These are phyloP conservation scores for Ophiostoma populinum DNA, from an alignment of 2,329 filamentous ascomycete genomes.

Conservation along the genomic window DNA sequence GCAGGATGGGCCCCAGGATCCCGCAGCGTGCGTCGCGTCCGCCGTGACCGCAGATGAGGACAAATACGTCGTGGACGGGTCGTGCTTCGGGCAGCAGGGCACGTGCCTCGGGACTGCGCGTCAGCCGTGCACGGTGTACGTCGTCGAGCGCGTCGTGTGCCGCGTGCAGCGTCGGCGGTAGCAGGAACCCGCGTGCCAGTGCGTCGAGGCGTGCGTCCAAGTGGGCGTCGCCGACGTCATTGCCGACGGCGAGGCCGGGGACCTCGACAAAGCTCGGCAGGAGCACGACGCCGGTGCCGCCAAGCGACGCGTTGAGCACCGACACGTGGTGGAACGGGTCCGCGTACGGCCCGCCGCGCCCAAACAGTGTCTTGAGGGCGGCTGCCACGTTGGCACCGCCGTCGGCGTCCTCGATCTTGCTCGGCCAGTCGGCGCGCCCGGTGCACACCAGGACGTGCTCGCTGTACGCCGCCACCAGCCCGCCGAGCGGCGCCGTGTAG, in stretches of 20 bases:
- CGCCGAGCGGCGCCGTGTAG: slow-evolving; percentile 48
- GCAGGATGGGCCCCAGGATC: slow-evolving; percentile 55
- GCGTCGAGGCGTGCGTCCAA: too few relatives aligned
- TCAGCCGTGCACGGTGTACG: slow-evolving; percentile 34
- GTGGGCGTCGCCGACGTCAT: slow-evolving; percentile 35
- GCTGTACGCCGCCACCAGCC: slow-evolving; percentile 59
- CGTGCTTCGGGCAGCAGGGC: slow-evolving; percentile 36
- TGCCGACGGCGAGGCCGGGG: slow-evolving; percentile 46
- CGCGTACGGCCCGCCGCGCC: slow-evolving; percentile 41
- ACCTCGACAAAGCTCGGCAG: slow-evolving; percentile 75
- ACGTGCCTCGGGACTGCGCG: slow-evolving; percentile 33
- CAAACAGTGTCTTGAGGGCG: slow-evolving; percentile 53
- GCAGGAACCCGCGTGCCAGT: slow-evolving; percentile 48
- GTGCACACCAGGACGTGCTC: slow-evolving; percentile 77
- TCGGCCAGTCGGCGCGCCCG: slow-evolving; percentile 63
- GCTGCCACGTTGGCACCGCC: slow-evolving; percentile 48
- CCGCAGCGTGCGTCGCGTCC: slow-evolving; percentile 72
- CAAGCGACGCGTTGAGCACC: slow-evolving; percentile 59
- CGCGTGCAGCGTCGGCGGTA: slow-evolving; percentile 44
- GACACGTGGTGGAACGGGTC: slow-evolving; percentile 68
- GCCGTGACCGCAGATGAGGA: slow-evolving; percentile 80
- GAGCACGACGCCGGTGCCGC: slow-evolving; percentile 40
- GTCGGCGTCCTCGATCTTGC: slow-evolving; percentile 69
- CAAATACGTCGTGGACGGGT: slow-evolving; percentile 44
- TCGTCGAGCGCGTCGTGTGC: slow-evolving; percentile 40